phyloP scores from a whole-genome alignment of 768 basidiomycete species.

The Suillus sp. region DNA sequence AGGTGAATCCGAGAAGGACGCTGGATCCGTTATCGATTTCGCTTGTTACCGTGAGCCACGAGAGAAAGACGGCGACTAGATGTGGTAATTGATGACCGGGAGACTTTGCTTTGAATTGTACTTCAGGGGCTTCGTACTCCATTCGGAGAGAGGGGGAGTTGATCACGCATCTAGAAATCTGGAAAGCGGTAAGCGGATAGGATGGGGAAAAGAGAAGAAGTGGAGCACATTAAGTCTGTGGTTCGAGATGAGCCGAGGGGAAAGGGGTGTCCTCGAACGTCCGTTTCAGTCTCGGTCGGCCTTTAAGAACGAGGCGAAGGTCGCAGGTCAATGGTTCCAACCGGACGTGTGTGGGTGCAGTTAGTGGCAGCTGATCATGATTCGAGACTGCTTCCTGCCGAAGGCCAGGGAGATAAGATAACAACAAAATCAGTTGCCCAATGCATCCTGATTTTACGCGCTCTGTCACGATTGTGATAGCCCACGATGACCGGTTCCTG shows the following conservation, averaged over 20 bases:
- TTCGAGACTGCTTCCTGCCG: not conserved
- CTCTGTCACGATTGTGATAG: constrained; percentile 11
- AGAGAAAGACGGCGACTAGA: constrained; percentile 3
- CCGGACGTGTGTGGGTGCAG: not conserved
- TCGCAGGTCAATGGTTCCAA: not conserved
- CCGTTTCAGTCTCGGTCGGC: not conserved
- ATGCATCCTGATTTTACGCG: not conserved
- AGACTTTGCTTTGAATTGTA: not conserved
- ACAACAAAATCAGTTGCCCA: not conserved
- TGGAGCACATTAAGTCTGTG: not conserved
- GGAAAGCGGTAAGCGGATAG: not conserved
- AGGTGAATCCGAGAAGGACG: not conserved
- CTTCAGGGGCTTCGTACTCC: not conserved
- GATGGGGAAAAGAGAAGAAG: constrained; percentile 1
- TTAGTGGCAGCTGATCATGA: not conserved
- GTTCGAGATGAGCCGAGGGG: not conserved
- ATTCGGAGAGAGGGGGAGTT: not conserved
- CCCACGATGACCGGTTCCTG: constrained; percentile 12
- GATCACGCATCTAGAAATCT: not conserved
- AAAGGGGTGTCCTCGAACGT: not conserved
- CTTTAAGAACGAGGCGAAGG: not conserved
- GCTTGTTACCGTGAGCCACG: not conserved
- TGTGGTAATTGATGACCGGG: constrained; percentile 7
- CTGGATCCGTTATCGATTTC: not conserved
- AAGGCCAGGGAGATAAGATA: constrained; percentile 9